Conservation (phyloP, 768 basidiomycete species). For the Pisolithus tinctorius region DNA sequence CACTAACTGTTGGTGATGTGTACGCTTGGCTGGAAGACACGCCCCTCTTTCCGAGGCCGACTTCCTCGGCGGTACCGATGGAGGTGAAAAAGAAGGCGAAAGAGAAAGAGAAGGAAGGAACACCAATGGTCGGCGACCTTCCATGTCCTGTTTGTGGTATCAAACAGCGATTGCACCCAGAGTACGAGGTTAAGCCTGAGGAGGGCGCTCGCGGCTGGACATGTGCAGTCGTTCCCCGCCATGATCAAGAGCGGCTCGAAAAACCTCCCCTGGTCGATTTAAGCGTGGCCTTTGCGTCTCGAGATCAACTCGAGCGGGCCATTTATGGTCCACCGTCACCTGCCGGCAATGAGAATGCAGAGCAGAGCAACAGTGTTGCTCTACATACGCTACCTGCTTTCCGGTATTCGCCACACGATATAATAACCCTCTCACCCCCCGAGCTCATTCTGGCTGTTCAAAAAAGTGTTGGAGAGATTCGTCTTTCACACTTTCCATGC, state of each 20-base stretch:
- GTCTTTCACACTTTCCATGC: slow-evolving; percentile 16
- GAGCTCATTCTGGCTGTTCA: slow-evolving; percentile 26
- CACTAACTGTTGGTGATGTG: slow-evolving; percentile 35
- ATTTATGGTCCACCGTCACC: slow-evolving; percentile 5
- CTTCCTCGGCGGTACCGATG: slow-evolving; percentile 6
- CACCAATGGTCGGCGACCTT: slow-evolving; percentile 17
- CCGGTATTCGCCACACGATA: slow-evolving; percentile 17
- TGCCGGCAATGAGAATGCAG: slow-evolving; percentile 3
- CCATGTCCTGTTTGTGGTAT: slow-evolving; percentile 22
- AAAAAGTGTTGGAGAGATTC: slow-evolving; percentile 11
- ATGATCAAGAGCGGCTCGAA: slow-evolving; percentile 14
- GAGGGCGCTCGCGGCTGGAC: slow-evolving; percentile 12
- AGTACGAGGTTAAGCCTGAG: slow-evolving; percentile 18
- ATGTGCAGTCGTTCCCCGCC: slow-evolving; percentile 17
- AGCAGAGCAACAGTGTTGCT: not conserved
- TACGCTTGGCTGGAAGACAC: slow-evolving; percentile 39
- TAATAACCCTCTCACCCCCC: slow-evolving; percentile 16
- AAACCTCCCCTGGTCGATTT: slow-evolving; percentile 16
- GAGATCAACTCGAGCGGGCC: slow-evolving; percentile 12
- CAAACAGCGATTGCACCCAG: slow-evolving; percentile 22
- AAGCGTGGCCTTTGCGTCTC: slow-evolving; percentile 8
- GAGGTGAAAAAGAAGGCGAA: slow-evolving; percentile 21
- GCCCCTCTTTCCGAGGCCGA: slow-evolving; percentile 31
- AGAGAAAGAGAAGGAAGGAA: slow-evolving; percentile 15
- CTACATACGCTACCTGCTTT: slow-evolving; percentile 3